Conservation (phyloP, 2,329 filamentous ascomycete genomes). For the Colletotrichum destructivum region DNA sequence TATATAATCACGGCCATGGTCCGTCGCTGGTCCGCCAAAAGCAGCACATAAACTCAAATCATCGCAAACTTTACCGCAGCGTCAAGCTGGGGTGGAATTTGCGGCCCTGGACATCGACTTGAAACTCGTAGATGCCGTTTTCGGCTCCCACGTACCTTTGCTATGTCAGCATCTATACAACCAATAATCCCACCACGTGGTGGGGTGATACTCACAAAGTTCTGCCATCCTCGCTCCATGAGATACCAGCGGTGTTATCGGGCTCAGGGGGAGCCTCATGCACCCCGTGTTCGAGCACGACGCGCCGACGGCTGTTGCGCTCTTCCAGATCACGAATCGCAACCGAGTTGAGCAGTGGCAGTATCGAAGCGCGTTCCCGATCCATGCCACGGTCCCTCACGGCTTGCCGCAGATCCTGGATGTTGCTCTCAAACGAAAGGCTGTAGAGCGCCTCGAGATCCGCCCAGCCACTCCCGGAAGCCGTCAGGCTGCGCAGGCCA, state of each 20-base stretch:
- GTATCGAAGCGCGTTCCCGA: conserved; percentile 50
- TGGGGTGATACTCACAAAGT: conserved; percentile 65
- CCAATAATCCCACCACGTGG: conserved; percentile 8
- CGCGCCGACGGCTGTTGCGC: conserved; percentile 46
- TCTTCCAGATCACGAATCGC: conserved; percentile 50
- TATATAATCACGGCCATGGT: neutral
- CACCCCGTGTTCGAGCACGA: conserved; percentile 55
- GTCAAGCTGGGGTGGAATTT: conserved; percentile 71
- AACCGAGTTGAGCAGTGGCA: conserved; percentile 57
- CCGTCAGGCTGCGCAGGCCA: conserved; percentile 22
- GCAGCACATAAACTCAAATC: neutral
- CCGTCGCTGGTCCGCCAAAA: conserved; percentile 21
- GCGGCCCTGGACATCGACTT: conserved; percentile 74
- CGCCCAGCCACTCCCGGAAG: conserved; percentile 52
- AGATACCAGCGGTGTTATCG: conserved; percentile 73
- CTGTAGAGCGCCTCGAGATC: conserved; percentile 61
- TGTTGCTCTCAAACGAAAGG: conserved; percentile 49
- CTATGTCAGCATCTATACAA: conserved; percentile 40
- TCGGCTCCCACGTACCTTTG: conserved; percentile 75
- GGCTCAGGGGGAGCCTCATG: conserved; percentile 62
- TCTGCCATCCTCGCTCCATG: conserved; percentile 74
- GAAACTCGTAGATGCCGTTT: conserved; percentile 83
- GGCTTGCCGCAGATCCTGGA: conserved; percentile 47
- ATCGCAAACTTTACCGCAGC: conserved; percentile 60
- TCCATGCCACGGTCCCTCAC: conserved; percentile 52